These are phyloP conservation scores for Phialocephala sp. DNA, from an alignment of 2,329 filamentous ascomycete species.

Conservation along the genomic window DNA sequence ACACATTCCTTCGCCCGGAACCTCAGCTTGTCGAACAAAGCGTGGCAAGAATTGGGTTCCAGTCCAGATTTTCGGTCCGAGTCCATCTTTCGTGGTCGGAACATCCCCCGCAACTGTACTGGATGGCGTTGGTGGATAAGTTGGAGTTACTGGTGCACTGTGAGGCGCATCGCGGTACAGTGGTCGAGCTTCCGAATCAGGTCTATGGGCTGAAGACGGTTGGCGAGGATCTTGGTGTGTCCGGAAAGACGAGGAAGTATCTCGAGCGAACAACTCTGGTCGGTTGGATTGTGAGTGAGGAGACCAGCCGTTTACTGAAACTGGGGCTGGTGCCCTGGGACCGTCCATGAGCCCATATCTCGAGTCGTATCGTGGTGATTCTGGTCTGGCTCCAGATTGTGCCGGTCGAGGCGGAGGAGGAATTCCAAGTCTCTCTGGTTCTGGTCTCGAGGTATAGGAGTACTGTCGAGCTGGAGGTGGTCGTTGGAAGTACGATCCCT, in stretches of 20 bases:
- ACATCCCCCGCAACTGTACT: conserved; percentile 37
- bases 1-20: conserved; percentile 80
- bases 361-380: conserved; percentile 41
- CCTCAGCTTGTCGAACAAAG: conserved; percentile 66
- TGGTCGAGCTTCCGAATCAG: conserved; percentile 34
- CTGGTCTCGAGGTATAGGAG: conserved; percentile 34
- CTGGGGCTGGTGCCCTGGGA: conserved; percentile 28
- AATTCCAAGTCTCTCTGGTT: conserved; percentile 37
- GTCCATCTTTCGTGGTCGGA: conserved; percentile 57
- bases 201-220: conserved; percentile 28
- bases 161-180: conserved; percentile 35
- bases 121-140: conserved; percentile 36
- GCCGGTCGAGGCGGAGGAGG: conserved; percentile 34
- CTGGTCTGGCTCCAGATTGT: conserved; percentile 29
- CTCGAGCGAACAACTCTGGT: conserved; percentile 38
- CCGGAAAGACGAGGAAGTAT: conserved; percentile 41
- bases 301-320: conserved; percentile 38
- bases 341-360: conserved; percentile 29
- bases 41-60: conserved; percentile 71
- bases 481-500: conserved; percentile 38
- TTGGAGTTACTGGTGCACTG: conserved; percentile 30
- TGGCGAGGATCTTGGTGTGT: conserved; percentile 31
- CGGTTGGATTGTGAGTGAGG: conserved; percentile 36
- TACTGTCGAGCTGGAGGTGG: conserved; percentile 31
- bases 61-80: conserved; percentile 73